Percentiles rank a stretch among this genome's conserved stretches.
These are phyloP conservation scores for Colletotrichum coccodes DNA, from an alignment of 2,329 filamentous ascomycete species.

Conservation along the genomic window DNA sequence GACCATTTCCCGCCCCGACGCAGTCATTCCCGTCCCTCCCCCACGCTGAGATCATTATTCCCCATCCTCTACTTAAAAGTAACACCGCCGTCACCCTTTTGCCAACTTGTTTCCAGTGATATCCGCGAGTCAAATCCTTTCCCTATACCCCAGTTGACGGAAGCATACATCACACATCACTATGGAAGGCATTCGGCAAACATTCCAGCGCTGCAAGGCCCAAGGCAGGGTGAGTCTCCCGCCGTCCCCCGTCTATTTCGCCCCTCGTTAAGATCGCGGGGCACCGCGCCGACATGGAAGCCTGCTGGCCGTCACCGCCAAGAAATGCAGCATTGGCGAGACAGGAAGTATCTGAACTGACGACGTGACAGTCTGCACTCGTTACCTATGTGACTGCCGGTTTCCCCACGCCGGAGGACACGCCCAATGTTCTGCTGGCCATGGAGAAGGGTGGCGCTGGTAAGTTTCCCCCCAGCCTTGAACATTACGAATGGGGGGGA, in stretches of 20 bases:
- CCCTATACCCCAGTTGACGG: conserved; percentile 19
- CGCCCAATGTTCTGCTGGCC: conserved; percentile 83
- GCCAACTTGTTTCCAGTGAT: background rate
- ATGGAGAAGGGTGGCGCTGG: conserved; percentile 94
- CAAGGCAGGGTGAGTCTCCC: conserved; percentile 62
- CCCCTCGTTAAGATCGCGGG: conserved; percentile 38
- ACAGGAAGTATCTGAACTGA: background rate
- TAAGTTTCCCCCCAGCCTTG: conserved; percentile 53
- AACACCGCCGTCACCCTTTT: conserved; percentile 10
- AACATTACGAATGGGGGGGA: background rate
- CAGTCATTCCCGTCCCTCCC: conserved; percentile 6
- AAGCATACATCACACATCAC: background rate
- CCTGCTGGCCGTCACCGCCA: background rate
- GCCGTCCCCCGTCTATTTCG: conserved; percentile 22
- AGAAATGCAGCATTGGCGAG: background rate
- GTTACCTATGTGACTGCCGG: conserved; percentile 98
- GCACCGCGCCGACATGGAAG: background rate
- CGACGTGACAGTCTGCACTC: conserved; percentile 74
- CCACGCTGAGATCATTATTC: conserved; percentile 13
- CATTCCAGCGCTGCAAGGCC: conserved; percentile 69
- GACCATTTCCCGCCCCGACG: background rate
- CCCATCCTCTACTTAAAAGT: conserved; percentile 15
- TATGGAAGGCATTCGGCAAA: conserved; percentile 69
- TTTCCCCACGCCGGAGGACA: conserved; percentile 84
- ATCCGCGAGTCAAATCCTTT: conserved; percentile 12